Percentiles rank a stretch among this genome's conserved stretches.
These are phyloP conservation scores for Hemileia vastatrix DNA, from an alignment of 1,284 basidiomycete species.

Conservation along the genomic window DNA sequence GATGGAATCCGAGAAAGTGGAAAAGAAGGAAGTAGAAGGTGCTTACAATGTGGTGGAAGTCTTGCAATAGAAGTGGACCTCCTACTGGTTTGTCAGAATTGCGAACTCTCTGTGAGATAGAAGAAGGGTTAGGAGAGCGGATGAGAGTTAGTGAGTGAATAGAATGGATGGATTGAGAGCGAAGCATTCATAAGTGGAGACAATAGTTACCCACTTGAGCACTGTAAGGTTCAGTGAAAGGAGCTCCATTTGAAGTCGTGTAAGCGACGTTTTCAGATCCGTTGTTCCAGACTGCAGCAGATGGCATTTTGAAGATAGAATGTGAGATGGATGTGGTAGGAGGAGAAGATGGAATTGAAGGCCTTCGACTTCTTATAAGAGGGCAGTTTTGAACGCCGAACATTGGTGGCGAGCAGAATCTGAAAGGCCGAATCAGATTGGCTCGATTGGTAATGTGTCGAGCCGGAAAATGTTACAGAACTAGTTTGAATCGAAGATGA, in stretches of 20 bases:
- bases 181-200: no score
- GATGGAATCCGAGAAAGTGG: no score
- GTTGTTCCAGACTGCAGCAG: background rate
- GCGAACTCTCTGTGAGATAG: conserved; percentile 22
- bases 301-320: background rate
- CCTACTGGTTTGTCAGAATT: conserved; percentile 24
- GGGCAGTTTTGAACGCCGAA: no score
- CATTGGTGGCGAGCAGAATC: no score
- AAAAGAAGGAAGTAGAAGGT: background rate
- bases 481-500: no score
- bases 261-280: conserved; percentile 49
- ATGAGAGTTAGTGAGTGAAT: no score
- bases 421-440: no score
- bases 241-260: conserved; percentile 74
- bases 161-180: no score
- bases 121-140: background rate
- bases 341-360: background rate
- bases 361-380: no score
- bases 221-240: conserved; percentile 49
- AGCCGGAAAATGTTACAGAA: no score
- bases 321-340: background rate
- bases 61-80: conserved; percentile 77
- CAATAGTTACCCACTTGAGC: no score
- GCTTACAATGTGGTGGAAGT: conserved; percentile 32
- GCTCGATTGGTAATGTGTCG: no score